Conservation (phyloP, 2,329 filamentous ascomycete species). For the Tricladium varicosporioides region DNA sequence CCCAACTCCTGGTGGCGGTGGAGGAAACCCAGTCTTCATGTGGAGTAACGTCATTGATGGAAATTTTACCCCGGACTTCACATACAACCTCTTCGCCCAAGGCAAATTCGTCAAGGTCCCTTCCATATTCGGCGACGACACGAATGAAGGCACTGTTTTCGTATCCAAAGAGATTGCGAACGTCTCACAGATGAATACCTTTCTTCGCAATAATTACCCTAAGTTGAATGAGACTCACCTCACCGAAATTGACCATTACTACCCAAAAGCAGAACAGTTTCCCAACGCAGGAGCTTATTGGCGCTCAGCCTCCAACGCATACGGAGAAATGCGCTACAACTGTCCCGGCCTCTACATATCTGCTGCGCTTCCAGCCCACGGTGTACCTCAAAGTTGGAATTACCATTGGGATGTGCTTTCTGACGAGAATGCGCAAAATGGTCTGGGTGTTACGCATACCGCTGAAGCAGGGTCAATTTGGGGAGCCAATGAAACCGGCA, state of each 20-base stretch:
- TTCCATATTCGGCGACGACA: constrained; percentile 54
- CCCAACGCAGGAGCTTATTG: constrained; percentile 55
- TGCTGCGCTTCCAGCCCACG: constrained; percentile 27
- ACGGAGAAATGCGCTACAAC: constrained; percentile 64
- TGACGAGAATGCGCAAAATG: constrained; percentile 46
- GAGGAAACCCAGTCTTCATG: constrained; percentile 45
- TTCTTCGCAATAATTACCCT: constrained; percentile 58
- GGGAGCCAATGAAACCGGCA: constrained; percentile 38
- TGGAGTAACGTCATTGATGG: constrained; percentile 56
- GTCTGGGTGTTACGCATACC: constrained; percentile 65
- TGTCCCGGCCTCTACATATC: constrained; percentile 59
- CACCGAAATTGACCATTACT: constrained; percentile 49
- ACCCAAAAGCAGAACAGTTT: constrained; percentile 46
- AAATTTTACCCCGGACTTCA: constrained; percentile 48
- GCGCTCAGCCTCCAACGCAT: constrained; percentile 55
- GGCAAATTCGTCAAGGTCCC: constrained; percentile 55
- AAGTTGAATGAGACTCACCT: constrained; percentile 51
- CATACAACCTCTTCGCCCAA: constrained; percentile 46
- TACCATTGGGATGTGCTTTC: constrained; percentile 66
- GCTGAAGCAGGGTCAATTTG: constrained; percentile 67
- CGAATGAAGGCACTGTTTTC: constrained; percentile 65
- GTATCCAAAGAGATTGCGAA: constrained; percentile 48
- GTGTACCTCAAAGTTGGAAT: constrained; percentile 52
- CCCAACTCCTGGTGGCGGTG: constrained; percentile 34
- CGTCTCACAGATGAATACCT: constrained; percentile 48